A percentile compares a stretch with the other conserved stretches of the same genome.
These are phyloP conservation scores for Clausena lansium DNA, from an alignment of 345 rosid genomes.

Conservation along the genomic window DNA sequence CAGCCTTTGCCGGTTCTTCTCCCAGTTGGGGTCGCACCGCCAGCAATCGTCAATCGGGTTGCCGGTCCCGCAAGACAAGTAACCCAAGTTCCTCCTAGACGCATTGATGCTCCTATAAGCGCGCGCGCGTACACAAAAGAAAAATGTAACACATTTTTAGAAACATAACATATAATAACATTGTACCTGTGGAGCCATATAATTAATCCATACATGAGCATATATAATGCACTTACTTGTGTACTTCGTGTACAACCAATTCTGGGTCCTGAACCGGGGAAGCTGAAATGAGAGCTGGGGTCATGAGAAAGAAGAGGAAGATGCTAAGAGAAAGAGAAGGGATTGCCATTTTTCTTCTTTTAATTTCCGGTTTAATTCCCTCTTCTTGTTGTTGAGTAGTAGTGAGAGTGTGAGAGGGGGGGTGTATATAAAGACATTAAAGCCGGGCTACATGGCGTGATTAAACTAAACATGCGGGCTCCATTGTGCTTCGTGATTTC, in stretches of 20 bases:
- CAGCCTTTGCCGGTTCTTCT: conserved; percentile 58
- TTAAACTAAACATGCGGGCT: conserved; percentile 39
- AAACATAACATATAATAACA: not conserved
- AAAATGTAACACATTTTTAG: not conserved
- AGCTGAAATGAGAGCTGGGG: conserved; percentile 34
- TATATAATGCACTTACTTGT: conserved; percentile 35
- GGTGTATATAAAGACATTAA: conserved; percentile 38
- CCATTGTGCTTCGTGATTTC: conserved; percentile 44
- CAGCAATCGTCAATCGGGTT: conserved; percentile 88
- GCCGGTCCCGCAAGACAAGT: conserved; percentile 66
- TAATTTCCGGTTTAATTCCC: not conserved
- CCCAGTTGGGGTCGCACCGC: conserved; percentile 80
- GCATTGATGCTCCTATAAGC: conserved; percentile 54
- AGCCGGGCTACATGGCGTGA: conserved; percentile 29
- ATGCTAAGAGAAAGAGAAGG: conserved; percentile 20
- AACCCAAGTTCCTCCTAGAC: conserved; percentile 65
- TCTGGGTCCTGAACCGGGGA: conserved; percentile 58
- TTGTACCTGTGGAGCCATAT: not conserved
- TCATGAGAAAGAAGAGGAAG: conserved; percentile 36
- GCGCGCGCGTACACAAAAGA: not conserved
- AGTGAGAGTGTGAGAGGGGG: conserved; percentile 7
- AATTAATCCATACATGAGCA: not conserved
- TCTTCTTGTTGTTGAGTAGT: not conserved
- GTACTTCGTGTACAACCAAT: conserved; percentile 55
- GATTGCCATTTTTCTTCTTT: conserved; percentile 24